phyloP scores from a whole-genome alignment of 2,329 filamentous ascomycete species.

The Sporothrix brasiliensis region DNA sequence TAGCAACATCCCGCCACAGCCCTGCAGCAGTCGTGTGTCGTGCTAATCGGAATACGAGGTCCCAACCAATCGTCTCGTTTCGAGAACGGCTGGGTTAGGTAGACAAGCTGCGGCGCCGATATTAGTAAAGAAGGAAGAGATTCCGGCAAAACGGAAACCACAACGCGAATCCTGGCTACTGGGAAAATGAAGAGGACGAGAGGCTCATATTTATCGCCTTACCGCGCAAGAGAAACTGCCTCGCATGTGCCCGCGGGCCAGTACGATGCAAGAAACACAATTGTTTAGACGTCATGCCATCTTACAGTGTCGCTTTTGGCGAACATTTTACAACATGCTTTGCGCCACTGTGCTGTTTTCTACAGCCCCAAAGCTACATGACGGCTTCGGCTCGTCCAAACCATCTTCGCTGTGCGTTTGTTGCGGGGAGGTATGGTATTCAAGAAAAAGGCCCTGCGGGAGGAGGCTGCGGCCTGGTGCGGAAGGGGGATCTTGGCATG shows the following conservation, averaged over 20 bases:
- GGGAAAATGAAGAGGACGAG: background rate
- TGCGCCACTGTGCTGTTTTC: slow-evolving; percentile 3
- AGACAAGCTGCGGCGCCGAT: background rate
- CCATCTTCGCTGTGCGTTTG: background rate
- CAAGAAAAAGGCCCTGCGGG: background rate
- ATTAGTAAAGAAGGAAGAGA: background rate
- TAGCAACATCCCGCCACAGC: background rate
- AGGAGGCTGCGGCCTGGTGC: background rate
- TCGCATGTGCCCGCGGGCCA: background rate
- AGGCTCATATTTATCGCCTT: slow-evolving; percentile 9
- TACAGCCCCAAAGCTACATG: background rate
- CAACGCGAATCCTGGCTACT: slow-evolving; percentile 11
- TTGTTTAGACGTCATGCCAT: background rate
- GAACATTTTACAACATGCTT: background rate
- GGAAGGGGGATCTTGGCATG: background rate
- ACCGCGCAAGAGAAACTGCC: background rate
- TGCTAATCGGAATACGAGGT: slow-evolving; percentile 22
- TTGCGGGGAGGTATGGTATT: slow-evolving; percentile 9
- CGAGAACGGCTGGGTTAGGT: slow-evolving; percentile 10
- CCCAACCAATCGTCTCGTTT: background rate
- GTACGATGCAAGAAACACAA: background rate
- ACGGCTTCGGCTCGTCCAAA: background rate
- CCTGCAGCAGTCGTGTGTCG: background rate
- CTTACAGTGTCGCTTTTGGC: background rate
- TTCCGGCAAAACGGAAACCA: background rate